phyloP scores from a whole-genome alignment of 768 basidiomycete genomes.

The Asterophora parasitica region DNA sequence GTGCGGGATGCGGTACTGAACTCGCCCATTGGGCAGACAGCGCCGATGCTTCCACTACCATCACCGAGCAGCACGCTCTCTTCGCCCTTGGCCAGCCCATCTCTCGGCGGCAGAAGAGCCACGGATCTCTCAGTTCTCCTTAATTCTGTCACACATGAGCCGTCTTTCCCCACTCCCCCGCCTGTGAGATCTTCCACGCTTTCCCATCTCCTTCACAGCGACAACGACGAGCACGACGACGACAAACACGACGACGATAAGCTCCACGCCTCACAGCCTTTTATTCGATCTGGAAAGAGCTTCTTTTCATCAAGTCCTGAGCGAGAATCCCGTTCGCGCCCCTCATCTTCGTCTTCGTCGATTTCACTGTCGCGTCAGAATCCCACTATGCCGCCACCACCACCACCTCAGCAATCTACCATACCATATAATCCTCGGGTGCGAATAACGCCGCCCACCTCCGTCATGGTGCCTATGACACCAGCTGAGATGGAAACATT shows the following conservation, averaged over 20 bases:
- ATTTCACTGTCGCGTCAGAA: constrained; percentile 20
- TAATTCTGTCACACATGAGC: constrained; percentile 49
- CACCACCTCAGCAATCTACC: constrained; percentile 29
- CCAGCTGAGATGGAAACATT: constrained; percentile 56
- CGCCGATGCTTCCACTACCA: constrained; percentile 20
- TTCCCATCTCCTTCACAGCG: constrained; percentile 36
- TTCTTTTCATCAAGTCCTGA: constrained; percentile 23
- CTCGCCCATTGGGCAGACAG: constrained; percentile 55
- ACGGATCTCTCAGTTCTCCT: constrained; percentile 76
- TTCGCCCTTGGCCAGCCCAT: constrained; percentile 41
- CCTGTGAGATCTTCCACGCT: constrained; percentile 38
- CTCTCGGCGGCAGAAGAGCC: constrained; percentile 53
- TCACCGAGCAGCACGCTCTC: constrained; percentile 23
- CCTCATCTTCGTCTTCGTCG: constrained; percentile 36
- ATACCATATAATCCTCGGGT: constrained; percentile 63
- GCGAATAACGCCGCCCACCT: constrained; percentile 55
- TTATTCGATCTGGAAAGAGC: constrained; percentile 21
- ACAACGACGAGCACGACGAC: constrained; percentile 21
- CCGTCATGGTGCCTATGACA: constrained; percentile 63
- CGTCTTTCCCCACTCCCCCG: constrained; percentile 23
- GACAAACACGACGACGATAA: constrained; percentile 28
- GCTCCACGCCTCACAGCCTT: constrained; percentile 26
- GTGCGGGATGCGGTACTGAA: constrained; percentile 84
- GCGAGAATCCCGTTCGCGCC: constrained; percentile 27
- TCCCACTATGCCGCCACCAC: constrained; percentile 28